Evolutionary conservation across 2,329 filamentous ascomycete species (phyloP), one percentile per base, ranked within the genome.

Genomic region (Cordyceps javanica): DNA sequence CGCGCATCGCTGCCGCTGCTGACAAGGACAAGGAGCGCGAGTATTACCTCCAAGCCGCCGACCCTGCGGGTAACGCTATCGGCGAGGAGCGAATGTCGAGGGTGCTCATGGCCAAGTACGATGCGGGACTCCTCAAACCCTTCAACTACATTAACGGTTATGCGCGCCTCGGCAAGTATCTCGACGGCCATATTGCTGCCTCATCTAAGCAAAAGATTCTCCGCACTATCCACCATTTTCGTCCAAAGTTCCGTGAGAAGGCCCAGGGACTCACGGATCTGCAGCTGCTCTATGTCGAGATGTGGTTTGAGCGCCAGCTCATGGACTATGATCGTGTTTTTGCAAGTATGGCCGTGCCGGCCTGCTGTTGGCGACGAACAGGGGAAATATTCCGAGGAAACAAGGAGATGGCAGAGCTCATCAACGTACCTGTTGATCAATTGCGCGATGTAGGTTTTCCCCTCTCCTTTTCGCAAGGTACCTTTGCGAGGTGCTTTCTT

Each of bases 111-210:
- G 94, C 94, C 62, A 99, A 99, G 73, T 95, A 96, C 73, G 92
- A 97, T 64, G 94, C 94, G 1, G 94, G 94, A 2, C 80, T 99
- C 67, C 78, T 99, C 59, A 94, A 92, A 68, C 94, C 94, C 1
- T 99, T 99, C 80, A 97, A 97, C 75, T 99, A 99, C 72, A 90
- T 97, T 65, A 96, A 95, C 68, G 94, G 94, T 13, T 99, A 99
- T 71, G 88, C 91, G 11, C 84, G 91, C 32, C 77, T 99, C 49
- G 90, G 91, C 62, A 86, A 88, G 61, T 99, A 97, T 71, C 92
- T 99, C 80, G 91, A 97, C 67, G 85, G 86, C 59, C 87, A 97
- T 69, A 88, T 97, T 69, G 86, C 90, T 55, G 83, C 88, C 25
- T 78, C 83, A 16, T 94, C 90, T 21, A 91, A 94, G 61, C 88